Evolutionary conservation across 2,329 filamentous ascomycete genomes (phyloP).

Genomic region (Aspergillus hiratsukae): DNA sequence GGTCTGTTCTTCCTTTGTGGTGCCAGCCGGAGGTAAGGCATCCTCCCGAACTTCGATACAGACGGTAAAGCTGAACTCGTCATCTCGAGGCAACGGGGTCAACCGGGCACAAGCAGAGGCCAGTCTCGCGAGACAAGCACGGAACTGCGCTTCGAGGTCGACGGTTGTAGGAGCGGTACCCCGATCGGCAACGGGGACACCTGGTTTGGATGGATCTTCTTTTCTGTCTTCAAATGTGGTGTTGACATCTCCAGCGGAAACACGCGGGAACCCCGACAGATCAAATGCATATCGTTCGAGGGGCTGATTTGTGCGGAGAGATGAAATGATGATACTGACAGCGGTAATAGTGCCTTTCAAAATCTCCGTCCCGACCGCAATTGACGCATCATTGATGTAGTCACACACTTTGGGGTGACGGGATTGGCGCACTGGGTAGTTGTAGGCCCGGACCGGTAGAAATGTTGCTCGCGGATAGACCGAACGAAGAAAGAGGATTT

Average conservation of each 20-base stretch:
- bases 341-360: constrained; percentile 54
- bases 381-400: constrained; percentile 78
- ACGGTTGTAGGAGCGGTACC: constrained; percentile 28
- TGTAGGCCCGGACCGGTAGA: constrained; percentile 73
- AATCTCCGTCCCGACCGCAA: constrained; percentile 67
- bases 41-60: constrained; percentile 47
- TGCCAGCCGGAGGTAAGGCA: constrained; percentile 44
- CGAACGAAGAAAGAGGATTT: constrained; percentile 74
- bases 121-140: constrained; percentile 43
- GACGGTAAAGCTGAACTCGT: constrained; percentile 47
- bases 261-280: constrained; percentile 52
- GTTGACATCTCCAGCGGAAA: constrained; percentile 45
- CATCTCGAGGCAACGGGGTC: constrained; percentile 41
- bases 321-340: constrained; percentile 55
- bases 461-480: constrained; percentile 78
- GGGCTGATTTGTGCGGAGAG: constrained; percentile 46
- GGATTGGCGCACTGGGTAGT: constrained; percentile 77
- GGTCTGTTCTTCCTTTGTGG: constrained; percentile 48
- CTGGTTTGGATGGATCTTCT: constrained; percentile 31
- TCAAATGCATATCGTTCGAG: constrained; percentile 60
- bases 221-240: constrained; percentile 46
- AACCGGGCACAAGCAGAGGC: constrained; percentile 41
- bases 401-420: constrained; percentile 80
- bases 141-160: constrained; percentile 48
- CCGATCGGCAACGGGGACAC: constrained; percentile 22